A percentile compares a stretch with the other conserved stretches of the same genome.
phyloP scores from a whole-genome alignment of 1,284 basidiomycete genomes.

The Earliella scabrosa region DNA sequence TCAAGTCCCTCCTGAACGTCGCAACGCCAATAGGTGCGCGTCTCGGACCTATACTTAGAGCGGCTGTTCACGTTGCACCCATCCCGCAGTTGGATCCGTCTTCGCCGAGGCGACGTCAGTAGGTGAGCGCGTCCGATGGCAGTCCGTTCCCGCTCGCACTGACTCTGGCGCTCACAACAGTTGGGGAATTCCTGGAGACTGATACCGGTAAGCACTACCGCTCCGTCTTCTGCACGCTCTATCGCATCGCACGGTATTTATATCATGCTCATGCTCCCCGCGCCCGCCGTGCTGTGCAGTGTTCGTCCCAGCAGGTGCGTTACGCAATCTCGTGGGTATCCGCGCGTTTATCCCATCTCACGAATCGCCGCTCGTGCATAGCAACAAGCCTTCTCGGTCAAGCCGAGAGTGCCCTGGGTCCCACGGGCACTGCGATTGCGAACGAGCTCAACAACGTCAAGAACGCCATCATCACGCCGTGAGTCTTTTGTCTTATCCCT shows the following conservation, averaged over 20 bases:
- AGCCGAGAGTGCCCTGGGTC: neutral
- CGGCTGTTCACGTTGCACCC: neutral
- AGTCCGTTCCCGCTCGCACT: neutral
- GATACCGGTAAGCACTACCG: constrained; percentile 11
- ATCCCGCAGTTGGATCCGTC: constrained; percentile 1
- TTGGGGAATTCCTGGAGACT: constrained; percentile 1
- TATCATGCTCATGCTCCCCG: neutral
- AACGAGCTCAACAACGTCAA: neutral
- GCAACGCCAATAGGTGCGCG: constrained; percentile 4
- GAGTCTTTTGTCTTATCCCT: neutral
- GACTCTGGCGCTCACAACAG: neutral
- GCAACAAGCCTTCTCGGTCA: neutral
- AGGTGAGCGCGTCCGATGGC: neutral
- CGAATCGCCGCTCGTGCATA: neutral
- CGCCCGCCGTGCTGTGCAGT: neutral
- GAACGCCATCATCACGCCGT: neutral
- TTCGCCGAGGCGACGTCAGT: constrained; percentile 11
- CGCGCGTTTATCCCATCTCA: neutral
- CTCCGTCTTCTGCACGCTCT: too few relatives aligned
- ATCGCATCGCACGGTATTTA: neutral
- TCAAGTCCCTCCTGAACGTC: constrained; percentile 4
- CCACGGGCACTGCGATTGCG: neutral
- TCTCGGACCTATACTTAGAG: too few relatives aligned
- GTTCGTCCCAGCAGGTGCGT: neutral
- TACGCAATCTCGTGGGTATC: neutral